Evolutionary conservation across 2,329 filamentous ascomycete genomes (phyloP), one percentile per base, ranked within the genome.

Genomic region (Penicillium sp.): DNA sequence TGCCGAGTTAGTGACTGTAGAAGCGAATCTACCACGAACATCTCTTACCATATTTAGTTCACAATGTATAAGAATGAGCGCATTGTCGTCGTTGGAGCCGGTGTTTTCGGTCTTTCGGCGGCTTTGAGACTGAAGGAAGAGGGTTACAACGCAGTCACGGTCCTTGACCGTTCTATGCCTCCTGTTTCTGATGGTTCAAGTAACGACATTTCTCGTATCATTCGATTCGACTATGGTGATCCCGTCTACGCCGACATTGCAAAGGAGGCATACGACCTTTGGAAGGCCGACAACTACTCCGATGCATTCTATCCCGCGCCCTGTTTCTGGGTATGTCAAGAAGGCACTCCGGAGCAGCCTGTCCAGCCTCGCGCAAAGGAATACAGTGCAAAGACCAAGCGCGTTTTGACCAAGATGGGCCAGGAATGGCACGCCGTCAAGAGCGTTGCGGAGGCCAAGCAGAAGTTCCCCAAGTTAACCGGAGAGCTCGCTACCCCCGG

Each of bases 161-260:
- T 71, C 2, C 54, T 70, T 11, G 68, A 70, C 38, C 60, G 68
- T n/a, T 60, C 63, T 2, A 61, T 67, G 45, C 66, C 67, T n/a
- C 68, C 67, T 1, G 68, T 69, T 2, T 60, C 62, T 44, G 72
- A 74, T 51, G 71, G 71, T 1, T 70, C 69, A 4, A 73, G 71
- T 40, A 67, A 70, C 33, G 72, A 75, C 44, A 72, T 73, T 24
- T 73, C 72, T 1, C 64, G 72, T 1, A 61, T 73, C 1, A 71
- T 75, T 18, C 63, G 72, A 4, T 68, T 69, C 44, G 67, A 96
- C 76, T 96, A 96, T 66, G 85, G 87, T 2, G 85, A 92, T 63
- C 74, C 81, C 0, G 79, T 85, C 20, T 96, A 96, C 71, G 82
- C 89, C 2, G 72, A 77, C 11, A 82, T 96, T 35, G 89, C 84